Base-by-base conservation (phyloP, 495 filamentous ascomycete genomes). In the Lasiosphaeria hispida region DNA sequence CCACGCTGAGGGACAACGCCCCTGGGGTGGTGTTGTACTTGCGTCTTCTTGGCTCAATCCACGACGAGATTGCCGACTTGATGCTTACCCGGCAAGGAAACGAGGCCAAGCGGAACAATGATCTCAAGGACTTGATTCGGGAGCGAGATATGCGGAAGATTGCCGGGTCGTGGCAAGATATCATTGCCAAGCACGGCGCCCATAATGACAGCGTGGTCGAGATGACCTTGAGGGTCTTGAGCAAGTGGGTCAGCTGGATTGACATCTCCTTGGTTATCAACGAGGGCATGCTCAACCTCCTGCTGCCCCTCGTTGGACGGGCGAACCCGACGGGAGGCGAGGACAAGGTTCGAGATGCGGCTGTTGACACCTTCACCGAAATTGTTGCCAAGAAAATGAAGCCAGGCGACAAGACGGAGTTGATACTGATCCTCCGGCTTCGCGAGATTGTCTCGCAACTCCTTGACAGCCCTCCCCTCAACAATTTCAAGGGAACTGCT, bases 301-400 rank as follows among this genome's bases (percentile, higher is more conserved):
- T 99, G 55, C 88, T 96, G 72, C 86, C 92, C 70, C 82, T 87
- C 63, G 85, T 87, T 56, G 87, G 82, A 56, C 83, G 83, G 63
- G 80, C 81, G 44, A 75, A 69, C 47, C 55, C 69, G 1, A 59
- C 59, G 8, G 75, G 67, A 49, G 74, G 68, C 50, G 84, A 91
- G 60, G 88, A 91, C 59, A 87, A 84, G 62, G 85, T 93, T 45
- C 81, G 91, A 42, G 88, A 95, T 73, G 87, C 90, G 4, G 92
- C 93, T 34, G 87, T 97, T 63, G 89, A 94, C 67, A 88, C 92
- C 37, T 89, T 99, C 69, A 94, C 90, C 8, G 92, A 97, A 73
- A 96, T 96, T 58, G 87, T 96, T 47, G 88, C 85, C 65, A 99
- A 99, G 80, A 97, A 97, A 77, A 99, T 99, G 94, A 90, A 89